These are phyloP conservation scores for Cryptococcus wingfieldii DNA, from an alignment of 1,284 basidiomycete species.

Conservation along the genomic window DNA sequence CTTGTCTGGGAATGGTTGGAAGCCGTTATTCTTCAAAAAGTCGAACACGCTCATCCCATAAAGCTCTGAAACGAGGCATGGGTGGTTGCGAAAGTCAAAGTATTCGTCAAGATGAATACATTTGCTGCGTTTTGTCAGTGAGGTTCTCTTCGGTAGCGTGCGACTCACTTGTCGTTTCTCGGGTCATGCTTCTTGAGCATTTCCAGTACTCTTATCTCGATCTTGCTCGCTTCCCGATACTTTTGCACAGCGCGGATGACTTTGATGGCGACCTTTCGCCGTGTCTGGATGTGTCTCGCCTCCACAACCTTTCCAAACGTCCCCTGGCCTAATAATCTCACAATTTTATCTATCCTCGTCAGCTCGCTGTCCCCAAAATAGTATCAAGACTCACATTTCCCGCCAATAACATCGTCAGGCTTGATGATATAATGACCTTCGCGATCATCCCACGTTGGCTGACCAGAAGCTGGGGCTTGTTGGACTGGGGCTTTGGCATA, in stretches of 20 bases:
- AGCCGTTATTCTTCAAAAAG: slow-evolving; percentile 97
- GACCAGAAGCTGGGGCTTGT: slow-evolving; percentile 15
- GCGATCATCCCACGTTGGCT: slow-evolving; percentile 77
- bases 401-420: slow-evolving; percentile 78
- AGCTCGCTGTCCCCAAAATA: slow-evolving; percentile 4
- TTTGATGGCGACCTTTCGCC: slow-evolving; percentile 87
- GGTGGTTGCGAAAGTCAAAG: slow-evolving; percentile 97
- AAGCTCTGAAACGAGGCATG: slow-evolving; percentile 94
- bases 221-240: slow-evolving; percentile 97
- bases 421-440: slow-evolving; percentile 92
- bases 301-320: slow-evolving; percentile 99
- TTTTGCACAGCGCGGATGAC: slow-evolving; percentile 96
- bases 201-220: slow-evolving; percentile 92
- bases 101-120: slow-evolving; percentile 93
- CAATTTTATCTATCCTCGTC: slow-evolving; percentile 70
- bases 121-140: slow-evolving; percentile 61
- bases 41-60: slow-evolving; percentile 98
- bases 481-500: slow-evolving; percentile 9
- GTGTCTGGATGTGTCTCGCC: slow-evolving; percentile 72
- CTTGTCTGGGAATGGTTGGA: slow-evolving; percentile 88
- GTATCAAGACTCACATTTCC: slow-evolving; percentile 60
- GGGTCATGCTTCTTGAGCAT: slow-evolving; percentile 89
- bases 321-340: slow-evolving; percentile 87
- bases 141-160: background rate
- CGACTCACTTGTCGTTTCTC: slow-evolving; percentile 74